A percentile compares a stretch with the other conserved stretches of the same genome.
These are phyloP conservation scores for Triticum timopheevii DNA, from an alignment of 176 grass and related monocot species.

Conservation along the genomic window DNA sequence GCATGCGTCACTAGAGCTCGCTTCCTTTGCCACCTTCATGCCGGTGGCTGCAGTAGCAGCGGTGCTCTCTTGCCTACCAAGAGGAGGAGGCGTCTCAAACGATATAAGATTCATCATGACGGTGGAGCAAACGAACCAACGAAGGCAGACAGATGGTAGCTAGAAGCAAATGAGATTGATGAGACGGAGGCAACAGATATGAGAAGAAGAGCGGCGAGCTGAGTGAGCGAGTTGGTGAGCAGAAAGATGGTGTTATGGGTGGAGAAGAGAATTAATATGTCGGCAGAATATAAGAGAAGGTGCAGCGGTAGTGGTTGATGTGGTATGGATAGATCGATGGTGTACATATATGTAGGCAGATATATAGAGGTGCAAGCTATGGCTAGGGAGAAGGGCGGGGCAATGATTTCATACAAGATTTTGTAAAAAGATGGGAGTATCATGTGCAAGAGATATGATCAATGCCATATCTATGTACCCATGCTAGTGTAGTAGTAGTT, in stretches of 20 bases:
- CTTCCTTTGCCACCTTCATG: slow-evolving; percentile 25
- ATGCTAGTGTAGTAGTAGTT: slow-evolving; percentile 34
- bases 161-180: not conserved
- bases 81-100: slow-evolving; percentile 44
- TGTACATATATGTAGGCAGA: slow-evolving; percentile 5
- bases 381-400: not conserved
- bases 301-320: slow-evolving; percentile 24
- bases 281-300: slow-evolving; percentile 42
- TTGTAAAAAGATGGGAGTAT: slow-evolving; percentile 45
- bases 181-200: not conserved
- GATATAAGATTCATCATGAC: slow-evolving; percentile 55
- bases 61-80: slow-evolving; percentile 28
- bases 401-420: slow-evolving; percentile 52
- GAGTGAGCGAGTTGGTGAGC: slow-evolving; percentile 14
- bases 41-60: not conserved
- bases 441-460: slow-evolving; percentile 34
- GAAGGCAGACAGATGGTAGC: not conserved
- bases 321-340: not conserved
- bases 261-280: slow-evolving; percentile 50
- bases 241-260: slow-evolving; percentile 37
- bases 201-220: not conserved
- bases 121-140: slow-evolving; percentile 6
- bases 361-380: slow-evolving; percentile 24
- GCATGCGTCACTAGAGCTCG: not conserved
- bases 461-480: slow-evolving; percentile 36